Conservation (phyloP, 2,329 filamentous ascomycete genomes). For the Amauroascus niger region DNA sequence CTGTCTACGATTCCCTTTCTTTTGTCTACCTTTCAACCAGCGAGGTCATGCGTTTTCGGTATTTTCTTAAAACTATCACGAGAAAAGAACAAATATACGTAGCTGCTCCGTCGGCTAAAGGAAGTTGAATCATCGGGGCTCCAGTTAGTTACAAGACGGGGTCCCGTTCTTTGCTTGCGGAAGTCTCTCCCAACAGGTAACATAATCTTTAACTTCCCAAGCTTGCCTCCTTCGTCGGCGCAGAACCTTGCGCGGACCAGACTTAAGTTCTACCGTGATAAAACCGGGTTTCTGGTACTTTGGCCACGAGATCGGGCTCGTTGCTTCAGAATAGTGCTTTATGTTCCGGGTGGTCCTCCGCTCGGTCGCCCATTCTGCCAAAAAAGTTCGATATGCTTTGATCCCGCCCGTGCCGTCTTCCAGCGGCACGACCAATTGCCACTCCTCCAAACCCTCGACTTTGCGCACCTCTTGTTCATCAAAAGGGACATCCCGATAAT, state of each 20-base stretch:
- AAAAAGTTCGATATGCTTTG: neutral
- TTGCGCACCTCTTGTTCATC: constrained; percentile 5
- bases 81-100: too few relatives aligned
- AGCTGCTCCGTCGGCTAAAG: too few relatives aligned
- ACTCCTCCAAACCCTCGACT: constrained; percentile 8
- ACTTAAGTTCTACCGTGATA: too few relatives aligned
- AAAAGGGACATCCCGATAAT: constrained; percentile 2
- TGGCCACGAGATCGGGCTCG: constrained; percentile 1
- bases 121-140: too few relatives aligned
- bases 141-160: too few relatives aligned
- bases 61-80: too few relatives aligned
- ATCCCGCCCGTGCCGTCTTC: constrained; percentile 12
- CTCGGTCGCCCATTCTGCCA: constrained; percentile 5
- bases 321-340: constrained; percentile 11
- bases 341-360: constrained; percentile 10
- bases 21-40: too few relatives aligned
- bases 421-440: neutral
- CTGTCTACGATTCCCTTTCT: too few relatives aligned
- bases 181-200: constrained; percentile 12
- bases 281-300: neutral
- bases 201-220: constrained; percentile 1
- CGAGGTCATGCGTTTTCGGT: too few relatives aligned
- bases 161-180: constrained; percentile 15
- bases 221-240: neutral
- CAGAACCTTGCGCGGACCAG: neutral